A percentile compares a stretch with the other conserved stretches of the same genome.
Conservation (phyloP, 192 early-diverging fungal species). For the Rhizophagus clarus region DNA sequence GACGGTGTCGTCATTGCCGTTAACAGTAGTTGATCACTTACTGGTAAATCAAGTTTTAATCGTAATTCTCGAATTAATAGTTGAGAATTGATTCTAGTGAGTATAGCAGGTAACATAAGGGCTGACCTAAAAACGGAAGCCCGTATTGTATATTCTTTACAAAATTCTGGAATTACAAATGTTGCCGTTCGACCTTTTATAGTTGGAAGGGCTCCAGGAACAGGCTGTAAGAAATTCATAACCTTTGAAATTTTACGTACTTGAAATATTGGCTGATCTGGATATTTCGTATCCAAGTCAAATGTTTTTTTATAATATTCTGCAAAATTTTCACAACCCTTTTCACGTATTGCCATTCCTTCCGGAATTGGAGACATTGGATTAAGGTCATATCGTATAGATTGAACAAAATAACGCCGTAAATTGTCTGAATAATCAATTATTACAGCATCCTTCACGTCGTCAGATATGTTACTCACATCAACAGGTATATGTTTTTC, state of each 20-base stretch:
- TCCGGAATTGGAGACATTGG: conserved; percentile 35
- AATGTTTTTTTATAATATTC: conserved; percentile 47
- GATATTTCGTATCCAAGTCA: neutral
- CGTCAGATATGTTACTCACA: conserved; percentile 1
- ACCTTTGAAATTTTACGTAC: conserved; percentile 43
- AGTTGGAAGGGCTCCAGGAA: conserved; percentile 25
- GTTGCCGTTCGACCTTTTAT: conserved; percentile 34
- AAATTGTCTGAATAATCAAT: conserved; percentile 44
- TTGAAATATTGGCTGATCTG: conserved; percentile 43
- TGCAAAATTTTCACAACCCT: conserved; percentile 38
- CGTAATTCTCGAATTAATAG: conserved; percentile 53
- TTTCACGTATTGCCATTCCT: conserved; percentile 33
- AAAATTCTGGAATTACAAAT: conserved; percentile 45
- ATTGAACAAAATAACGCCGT: conserved; percentile 49
- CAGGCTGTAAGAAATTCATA: conserved; percentile 49
- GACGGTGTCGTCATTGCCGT: conserved; percentile 76
- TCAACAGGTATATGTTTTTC: conserved; percentile 28
- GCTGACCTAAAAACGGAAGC: conserved; percentile 48
- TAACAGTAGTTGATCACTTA: conserved; percentile 50
- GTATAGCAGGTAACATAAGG: conserved; percentile 63
- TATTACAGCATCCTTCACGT: conserved; percentile 37
- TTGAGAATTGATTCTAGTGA: conserved; percentile 60
- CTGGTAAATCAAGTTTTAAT: conserved; percentile 40
- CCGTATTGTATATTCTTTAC: conserved; percentile 36
- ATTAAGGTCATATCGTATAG: conserved; percentile 35